phyloP scores from a whole-genome alignment of 2,329 filamentous ascomycete genomes.

The Colletotrichum nymphaeae region DNA sequence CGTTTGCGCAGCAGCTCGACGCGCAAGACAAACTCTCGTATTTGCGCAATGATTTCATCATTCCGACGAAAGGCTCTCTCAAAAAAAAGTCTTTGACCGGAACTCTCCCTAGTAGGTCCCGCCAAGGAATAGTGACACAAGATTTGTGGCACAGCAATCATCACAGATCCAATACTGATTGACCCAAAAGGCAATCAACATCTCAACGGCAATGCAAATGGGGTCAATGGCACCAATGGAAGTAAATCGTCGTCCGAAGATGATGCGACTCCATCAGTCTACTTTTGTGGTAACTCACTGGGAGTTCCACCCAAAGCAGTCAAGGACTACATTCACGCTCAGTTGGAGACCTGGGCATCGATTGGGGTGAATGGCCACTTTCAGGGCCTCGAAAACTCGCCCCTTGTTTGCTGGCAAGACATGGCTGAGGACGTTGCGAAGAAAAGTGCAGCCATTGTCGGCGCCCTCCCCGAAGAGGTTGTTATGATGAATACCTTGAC shows the following conservation, averaged over 20 bases:
- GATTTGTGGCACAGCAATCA: neutral
- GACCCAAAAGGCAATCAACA: slow-evolving; percentile 21
- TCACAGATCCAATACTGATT: neutral
- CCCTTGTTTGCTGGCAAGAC: slow-evolving; percentile 79
- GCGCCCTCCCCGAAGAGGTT: slow-evolving; percentile 78
- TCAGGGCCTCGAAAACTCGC: slow-evolving; percentile 72
- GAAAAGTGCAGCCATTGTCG: slow-evolving; percentile 79
- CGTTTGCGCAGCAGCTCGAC: slow-evolving; percentile 67
- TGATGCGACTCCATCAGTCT: slow-evolving; percentile 65
- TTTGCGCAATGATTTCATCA: slow-evolving; percentile 78
- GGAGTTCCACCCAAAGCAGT: slow-evolving; percentile 79
- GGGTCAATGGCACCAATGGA: slow-evolving; percentile 42
- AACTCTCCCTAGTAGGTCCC: slow-evolving; percentile 51
- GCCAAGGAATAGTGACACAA: neutral
- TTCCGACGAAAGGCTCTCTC: slow-evolving; percentile 80
- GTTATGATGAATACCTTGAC: slow-evolving; percentile 92
- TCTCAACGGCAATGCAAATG: slow-evolving; percentile 40
- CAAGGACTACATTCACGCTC: slow-evolving; percentile 73
- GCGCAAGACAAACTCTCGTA: slow-evolving; percentile 67
- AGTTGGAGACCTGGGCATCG: slow-evolving; percentile 85
- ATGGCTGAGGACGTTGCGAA: slow-evolving; percentile 80
- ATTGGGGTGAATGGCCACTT: slow-evolving; percentile 91
- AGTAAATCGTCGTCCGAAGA: slow-evolving; percentile 39
- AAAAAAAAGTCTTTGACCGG: slow-evolving; percentile 70
- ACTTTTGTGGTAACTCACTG: slow-evolving; percentile 84